Evolutionary conservation across 73 alveolate species (phyloP).

Genomic region (Tetrahymena elliotti): DNA sequence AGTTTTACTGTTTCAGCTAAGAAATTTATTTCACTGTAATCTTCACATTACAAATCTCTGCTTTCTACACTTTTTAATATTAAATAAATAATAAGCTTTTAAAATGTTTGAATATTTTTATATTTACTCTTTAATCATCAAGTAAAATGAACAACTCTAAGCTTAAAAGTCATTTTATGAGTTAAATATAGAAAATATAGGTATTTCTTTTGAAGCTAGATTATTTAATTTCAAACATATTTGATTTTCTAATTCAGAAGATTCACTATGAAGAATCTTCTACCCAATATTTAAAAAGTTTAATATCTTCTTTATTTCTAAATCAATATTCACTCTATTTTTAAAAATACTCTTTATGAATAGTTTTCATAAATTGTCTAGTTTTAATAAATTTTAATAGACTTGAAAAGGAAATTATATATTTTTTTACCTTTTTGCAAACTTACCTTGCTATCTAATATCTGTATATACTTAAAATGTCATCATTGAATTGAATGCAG

Average conservation of each 20-base stretch:
- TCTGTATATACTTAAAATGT: neutral
- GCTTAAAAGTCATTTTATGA: neutral
- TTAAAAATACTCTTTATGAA: neutral
- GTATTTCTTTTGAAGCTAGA: neutral
- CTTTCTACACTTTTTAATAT: neutral
- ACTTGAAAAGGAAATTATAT: neutral
- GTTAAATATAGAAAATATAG: neutral
- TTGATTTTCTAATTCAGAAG: neutral
- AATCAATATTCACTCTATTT: neutral
- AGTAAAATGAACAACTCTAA: neutral
- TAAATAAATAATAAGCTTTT: neutral
- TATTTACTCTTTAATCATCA: neutral
- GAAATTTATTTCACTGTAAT: neutral
- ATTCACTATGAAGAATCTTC: neutral
- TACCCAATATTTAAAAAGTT: neutral
- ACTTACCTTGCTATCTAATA: neutral
- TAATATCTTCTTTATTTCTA: neutral
- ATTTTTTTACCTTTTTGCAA: neutral
- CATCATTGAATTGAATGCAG: neutral
- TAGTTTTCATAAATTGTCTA: neutral
- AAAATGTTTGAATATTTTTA: neutral
- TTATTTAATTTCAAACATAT: neutral
- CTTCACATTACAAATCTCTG: neutral
- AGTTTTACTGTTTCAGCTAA: neutral
- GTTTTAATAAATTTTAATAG: neutral